Conservation (phyloP, 257 asterid species). For the Asclepias syriaca region DNA sequence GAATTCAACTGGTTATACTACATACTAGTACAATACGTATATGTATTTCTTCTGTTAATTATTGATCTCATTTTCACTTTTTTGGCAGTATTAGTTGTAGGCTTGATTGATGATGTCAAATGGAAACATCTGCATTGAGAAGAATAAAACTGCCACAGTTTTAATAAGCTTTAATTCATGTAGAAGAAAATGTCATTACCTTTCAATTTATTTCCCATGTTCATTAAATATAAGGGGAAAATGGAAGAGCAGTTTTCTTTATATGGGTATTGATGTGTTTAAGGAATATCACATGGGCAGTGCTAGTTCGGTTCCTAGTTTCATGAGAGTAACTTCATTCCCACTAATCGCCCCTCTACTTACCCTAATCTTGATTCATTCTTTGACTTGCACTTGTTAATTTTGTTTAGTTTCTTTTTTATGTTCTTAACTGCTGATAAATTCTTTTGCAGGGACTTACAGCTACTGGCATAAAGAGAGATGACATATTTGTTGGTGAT, state of each 20-base stretch:
- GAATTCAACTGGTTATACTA: background rate
- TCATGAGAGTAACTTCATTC: background rate
- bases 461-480: conserved; percentile 70
- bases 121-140: background rate
- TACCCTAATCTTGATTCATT: background rate
- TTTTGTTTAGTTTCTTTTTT: background rate
- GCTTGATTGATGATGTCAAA: background rate
- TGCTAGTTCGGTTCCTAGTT: background rate
- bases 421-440: background rate
- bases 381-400: background rate
- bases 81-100: background rate
- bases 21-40: background rate
- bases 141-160: background rate
- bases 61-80: background rate
- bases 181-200: background rate
- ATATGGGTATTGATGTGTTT: background rate
- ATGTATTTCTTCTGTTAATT: background rate
- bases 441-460: conserved; percentile 56
- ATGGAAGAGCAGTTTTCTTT: background rate
- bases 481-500: conserved; percentile 68
- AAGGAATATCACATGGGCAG: background rate
- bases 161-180: background rate
- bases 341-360: background rate
- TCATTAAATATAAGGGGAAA: background rate
- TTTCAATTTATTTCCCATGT: background rate